These are phyloP conservation scores for Candida sp. DNA, from an alignment of 1,139 yeast genomes.

Conservation along the genomic window DNA sequence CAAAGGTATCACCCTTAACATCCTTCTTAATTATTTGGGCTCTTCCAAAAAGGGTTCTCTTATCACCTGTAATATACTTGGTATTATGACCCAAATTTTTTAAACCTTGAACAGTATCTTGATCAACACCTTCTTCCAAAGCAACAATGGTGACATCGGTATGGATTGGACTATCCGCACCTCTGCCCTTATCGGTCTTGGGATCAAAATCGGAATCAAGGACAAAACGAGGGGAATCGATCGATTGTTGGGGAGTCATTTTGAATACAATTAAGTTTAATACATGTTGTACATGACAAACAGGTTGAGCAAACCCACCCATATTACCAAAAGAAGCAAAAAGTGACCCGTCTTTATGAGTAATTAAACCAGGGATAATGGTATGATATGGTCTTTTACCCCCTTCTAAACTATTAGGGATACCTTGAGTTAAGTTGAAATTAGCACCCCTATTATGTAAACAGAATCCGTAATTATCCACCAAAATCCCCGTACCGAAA, in stretches of 20 bases:
- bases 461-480: slow-evolving; percentile 65
- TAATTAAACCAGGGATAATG: slow-evolving; percentile 77
- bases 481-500: slow-evolving; percentile 74
- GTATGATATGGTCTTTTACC: slow-evolving; percentile 81
- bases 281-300: slow-evolving; percentile 79
- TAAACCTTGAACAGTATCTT: slow-evolving; percentile 41
- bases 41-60: slow-evolving; percentile 56
- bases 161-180: slow-evolving; percentile 67
- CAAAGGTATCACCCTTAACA: slow-evolving; percentile 32
- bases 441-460: slow-evolving; percentile 78
- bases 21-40: slow-evolving; percentile 69
- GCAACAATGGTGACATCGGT: slow-evolving; percentile 57
- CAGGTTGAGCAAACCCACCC: slow-evolving; percentile 91
- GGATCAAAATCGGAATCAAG: slow-evolving; percentile 48
- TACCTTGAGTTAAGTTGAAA: slow-evolving; percentile 58
- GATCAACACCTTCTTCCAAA: slow-evolving; percentile 62
- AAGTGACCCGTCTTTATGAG: slow-evolving; percentile 35
- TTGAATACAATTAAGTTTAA: slow-evolving; percentile 63
- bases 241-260: slow-evolving; percentile 67
- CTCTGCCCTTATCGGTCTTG: slow-evolving; percentile 51
- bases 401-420: slow-evolving; percentile 62
- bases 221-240: slow-evolving; percentile 75
- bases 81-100: slow-evolving; percentile 57
- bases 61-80: slow-evolving; percentile 40
- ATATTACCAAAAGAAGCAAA: slow-evolving; percentile 78